A percentile compares a stretch with the other conserved stretches of the same genome.
Conservation (phyloP, 345 rosid genomes). For the Sonneratia caseolaris region DNA sequence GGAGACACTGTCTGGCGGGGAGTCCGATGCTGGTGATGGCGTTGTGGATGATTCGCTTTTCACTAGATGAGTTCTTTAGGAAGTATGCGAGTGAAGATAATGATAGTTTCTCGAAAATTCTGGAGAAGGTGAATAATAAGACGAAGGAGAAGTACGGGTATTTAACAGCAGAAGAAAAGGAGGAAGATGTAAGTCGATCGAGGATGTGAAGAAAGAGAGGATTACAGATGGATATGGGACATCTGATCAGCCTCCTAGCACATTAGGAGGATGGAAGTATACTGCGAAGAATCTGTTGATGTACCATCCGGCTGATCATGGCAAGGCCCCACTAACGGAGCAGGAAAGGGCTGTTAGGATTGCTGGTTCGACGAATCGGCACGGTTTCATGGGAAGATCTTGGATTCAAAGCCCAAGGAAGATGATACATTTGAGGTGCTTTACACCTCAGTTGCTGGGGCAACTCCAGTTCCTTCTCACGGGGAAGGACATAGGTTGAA, state of each 20-base stretch:
- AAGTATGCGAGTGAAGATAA: conserved; percentile 90
- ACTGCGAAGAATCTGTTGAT: conserved; percentile 83
- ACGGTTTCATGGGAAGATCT: conserved; percentile 74
- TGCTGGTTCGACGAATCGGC: conserved; percentile 56
- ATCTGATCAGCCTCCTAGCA: conserved; percentile 79
- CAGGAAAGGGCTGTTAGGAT: conserved; percentile 65
- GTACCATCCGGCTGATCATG: conserved; percentile 89
- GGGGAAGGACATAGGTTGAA: conserved; percentile 66
- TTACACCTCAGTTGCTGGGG: conserved; percentile 67
- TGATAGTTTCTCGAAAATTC: conserved; percentile 68
- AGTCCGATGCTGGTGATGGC: conserved; percentile 25
- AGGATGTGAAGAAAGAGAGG: conserved; percentile 56
- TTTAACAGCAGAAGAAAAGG: conserved; percentile 55
- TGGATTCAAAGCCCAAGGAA: conserved; percentile 75
- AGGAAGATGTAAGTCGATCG: conserved; percentile 32
- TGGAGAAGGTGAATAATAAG: conserved; percentile 84
- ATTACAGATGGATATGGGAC: conserved; percentile 95
- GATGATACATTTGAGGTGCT: conserved; percentile 76
- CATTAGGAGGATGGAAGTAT: conserved; percentile 83
- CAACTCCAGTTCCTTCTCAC: conserved; percentile 57
- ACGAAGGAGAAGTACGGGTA: conserved; percentile 64
- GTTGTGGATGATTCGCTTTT: conserved; percentile 47
- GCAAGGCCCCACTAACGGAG: conserved; percentile 69
- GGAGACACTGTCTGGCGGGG: conserved; percentile 24
- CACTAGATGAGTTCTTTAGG: conserved; percentile 69